These are phyloP conservation scores for Onygena corvina DNA, from an alignment of 2,329 filamentous ascomycete genomes.

Conservation along the genomic window DNA sequence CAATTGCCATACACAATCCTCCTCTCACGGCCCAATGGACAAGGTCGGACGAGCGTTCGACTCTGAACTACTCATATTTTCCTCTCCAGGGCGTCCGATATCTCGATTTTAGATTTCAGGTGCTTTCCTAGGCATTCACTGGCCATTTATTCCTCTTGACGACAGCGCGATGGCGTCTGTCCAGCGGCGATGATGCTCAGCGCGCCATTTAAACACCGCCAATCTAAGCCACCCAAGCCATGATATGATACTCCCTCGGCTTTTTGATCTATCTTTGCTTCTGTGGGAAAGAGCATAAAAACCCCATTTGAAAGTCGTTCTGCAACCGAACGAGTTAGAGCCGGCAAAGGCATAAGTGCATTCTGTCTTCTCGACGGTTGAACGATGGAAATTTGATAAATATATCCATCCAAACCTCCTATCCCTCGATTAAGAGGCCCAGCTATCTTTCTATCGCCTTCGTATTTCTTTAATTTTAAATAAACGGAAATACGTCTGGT, in stretches of 20 bases:
- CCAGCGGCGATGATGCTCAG: background rate
- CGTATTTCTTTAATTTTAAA: too few species aligned
- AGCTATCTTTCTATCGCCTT: too few species aligned
- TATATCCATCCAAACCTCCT: too few species aligned
- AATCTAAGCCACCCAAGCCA: background rate
- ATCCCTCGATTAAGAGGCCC: too few species aligned
- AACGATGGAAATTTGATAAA: too few species aligned
- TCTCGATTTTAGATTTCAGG: background rate
- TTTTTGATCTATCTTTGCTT: background rate
- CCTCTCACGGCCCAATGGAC: background rate
- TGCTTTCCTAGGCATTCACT: background rate
- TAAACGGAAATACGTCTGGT: too few species aligned
- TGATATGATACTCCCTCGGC: background rate
- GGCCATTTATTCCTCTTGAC: background rate
- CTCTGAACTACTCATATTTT: background rate
- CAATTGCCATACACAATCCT: background rate
- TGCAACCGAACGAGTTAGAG: too few species aligned
- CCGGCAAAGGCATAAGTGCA: too few species aligned
- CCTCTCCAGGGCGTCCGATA: background rate
- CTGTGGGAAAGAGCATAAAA: too few species aligned
- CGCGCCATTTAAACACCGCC: background rate
- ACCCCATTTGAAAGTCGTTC: too few species aligned
- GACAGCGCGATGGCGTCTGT: background rate
- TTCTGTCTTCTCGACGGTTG: too few species aligned
- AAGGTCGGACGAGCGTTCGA: background rate